phyloP scores from a whole-genome alignment of 345 rosid genomes.

The Corymbia maculata region DNA sequence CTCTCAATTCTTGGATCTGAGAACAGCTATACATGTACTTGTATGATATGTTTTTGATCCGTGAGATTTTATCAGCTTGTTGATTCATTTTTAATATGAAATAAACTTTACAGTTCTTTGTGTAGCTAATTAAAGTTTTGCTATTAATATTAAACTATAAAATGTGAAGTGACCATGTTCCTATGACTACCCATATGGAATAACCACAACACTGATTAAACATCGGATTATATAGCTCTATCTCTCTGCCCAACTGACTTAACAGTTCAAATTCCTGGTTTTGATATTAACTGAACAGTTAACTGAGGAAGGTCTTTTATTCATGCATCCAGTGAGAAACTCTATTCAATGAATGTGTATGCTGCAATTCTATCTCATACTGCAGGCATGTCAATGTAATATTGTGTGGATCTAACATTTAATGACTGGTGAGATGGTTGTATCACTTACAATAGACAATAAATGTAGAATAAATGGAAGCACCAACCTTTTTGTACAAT shows the following conservation, averaged over 20 bases:
- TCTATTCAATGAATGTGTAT: background rate
- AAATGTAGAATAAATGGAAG: background rate
- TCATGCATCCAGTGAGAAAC: background rate
- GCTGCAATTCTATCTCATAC: background rate
- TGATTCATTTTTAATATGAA: background rate
- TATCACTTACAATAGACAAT: background rate
- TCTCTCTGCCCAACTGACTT: background rate
- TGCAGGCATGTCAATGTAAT: background rate
- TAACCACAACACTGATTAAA: background rate
- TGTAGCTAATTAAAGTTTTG: background rate
- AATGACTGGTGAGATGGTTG: background rate
- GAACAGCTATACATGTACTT: background rate
- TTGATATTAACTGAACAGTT: background rate
- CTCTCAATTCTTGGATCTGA: background rate
- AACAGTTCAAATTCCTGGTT: background rate
- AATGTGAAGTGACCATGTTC: background rate
- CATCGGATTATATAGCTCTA: background rate
- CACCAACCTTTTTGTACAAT: slow-evolving; percentile 66
- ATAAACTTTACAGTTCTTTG: background rate
- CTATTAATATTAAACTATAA: background rate
- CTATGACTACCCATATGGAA: background rate
- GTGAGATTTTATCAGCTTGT: background rate
- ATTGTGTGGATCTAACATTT: background rate
- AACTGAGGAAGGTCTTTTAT: background rate
- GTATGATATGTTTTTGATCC: background rate